Conservation (phyloP, 306 rosid genomes). For the Potentilla sterilis region DNA sequence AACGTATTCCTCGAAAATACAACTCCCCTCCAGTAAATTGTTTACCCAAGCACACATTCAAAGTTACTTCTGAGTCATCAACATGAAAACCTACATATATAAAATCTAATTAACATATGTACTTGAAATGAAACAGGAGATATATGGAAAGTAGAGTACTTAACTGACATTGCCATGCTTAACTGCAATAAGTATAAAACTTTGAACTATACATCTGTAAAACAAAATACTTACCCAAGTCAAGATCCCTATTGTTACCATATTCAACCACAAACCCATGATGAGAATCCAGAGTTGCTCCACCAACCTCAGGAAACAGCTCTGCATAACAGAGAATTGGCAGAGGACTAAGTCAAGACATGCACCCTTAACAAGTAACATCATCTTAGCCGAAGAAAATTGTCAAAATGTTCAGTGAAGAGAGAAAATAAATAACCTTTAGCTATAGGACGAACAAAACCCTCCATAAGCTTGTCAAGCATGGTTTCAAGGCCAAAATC, state of each 20-base stretch:
- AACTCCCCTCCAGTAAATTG: constrained; percentile 81
- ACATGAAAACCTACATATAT: constrained; percentile 75
- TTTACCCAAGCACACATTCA: constrained; percentile 86
- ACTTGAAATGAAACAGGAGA: constrained; percentile 9
- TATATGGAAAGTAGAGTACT: not conserved
- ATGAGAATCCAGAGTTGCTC: constrained; percentile 86
- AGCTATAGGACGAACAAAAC: constrained; percentile 64
- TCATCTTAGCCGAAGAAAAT: constrained; percentile 17
- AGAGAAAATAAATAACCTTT: constrained; percentile 46
- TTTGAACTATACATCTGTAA: not conserved
- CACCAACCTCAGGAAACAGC: constrained; percentile 76
- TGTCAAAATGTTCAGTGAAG: constrained; percentile 19
- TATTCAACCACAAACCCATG: constrained; percentile 94
- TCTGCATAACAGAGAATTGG: constrained; percentile 42
- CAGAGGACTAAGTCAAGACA: not conserved
- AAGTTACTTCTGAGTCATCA: constrained; percentile 82
- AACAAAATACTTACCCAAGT: constrained; percentile 63
- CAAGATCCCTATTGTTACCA: constrained; percentile 74
- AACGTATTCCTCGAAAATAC: constrained; percentile 82
- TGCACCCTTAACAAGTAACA: not conserved
- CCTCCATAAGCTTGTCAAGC: constrained; percentile 73
- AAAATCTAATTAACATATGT: constrained; percentile 5
- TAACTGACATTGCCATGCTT: not conserved
- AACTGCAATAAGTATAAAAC: constrained; percentile 7
- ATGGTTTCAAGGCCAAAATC: constrained; percentile 82